Percentiles rank a stretch among this genome's conserved stretches.
Conservation (phyloP, 768 basidiomycete genomes). For the Harrya chromipes region DNA sequence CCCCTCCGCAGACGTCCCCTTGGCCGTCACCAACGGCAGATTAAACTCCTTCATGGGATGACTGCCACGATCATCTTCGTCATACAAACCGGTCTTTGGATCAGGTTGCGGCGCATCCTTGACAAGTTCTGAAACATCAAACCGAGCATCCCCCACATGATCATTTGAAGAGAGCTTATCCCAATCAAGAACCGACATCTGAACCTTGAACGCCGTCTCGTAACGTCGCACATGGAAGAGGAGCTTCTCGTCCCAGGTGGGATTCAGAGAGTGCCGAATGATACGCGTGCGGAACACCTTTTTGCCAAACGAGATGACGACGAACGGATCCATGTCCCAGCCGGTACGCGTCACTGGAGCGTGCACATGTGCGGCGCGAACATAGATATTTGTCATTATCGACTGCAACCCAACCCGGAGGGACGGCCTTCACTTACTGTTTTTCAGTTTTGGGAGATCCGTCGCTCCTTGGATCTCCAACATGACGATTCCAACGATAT, state of each 20-base stretch:
- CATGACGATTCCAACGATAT: conserved; percentile 93
- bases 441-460: conserved; percentile 82
- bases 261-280: conserved; percentile 80
- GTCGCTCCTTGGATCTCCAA: conserved; percentile 82
- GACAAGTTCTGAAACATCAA: conserved; percentile 71
- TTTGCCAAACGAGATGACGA: conserved; percentile 93
- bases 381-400: background rate
- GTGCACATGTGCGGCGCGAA: background rate
- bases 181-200: conserved; percentile 91
- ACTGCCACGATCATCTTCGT: conserved; percentile 34
- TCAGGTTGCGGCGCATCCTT: conserved; percentile 64
- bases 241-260: conserved; percentile 92
- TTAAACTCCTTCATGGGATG: conserved; percentile 70
- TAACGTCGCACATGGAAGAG: conserved; percentile 92
- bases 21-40: conserved; percentile 57
- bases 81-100: conserved; percentile 46
- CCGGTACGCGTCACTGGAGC: conserved; percentile 74
- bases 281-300: conserved; percentile 94
- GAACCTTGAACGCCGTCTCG: conserved; percentile 73
- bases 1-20: conserved; percentile 67
- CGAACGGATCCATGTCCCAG: conserved; percentile 98
- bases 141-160: conserved; percentile 73
- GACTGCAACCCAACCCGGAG: background rate
- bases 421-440: conserved; percentile 55
- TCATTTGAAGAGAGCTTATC: conserved; percentile 92